Conservation (phyloP, 2,329 filamentous ascomycete genomes). For the Fusarium chaquense region DNA sequence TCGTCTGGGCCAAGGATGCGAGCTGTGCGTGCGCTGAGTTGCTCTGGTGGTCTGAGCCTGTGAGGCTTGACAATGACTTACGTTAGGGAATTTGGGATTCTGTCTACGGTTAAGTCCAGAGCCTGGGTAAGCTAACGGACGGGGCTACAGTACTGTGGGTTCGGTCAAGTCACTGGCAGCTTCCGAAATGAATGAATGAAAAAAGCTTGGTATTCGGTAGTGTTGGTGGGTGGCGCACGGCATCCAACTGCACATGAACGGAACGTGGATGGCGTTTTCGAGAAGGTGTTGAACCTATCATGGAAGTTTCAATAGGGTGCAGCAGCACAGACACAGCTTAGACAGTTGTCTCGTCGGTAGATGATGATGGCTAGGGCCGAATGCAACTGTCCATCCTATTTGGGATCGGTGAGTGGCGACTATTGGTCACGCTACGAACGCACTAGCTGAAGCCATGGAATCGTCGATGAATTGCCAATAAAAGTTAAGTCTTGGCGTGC, state of each 20-base stretch:
- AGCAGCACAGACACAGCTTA: slow-evolving; percentile 1
- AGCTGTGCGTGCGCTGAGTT: slow-evolving; percentile 9
- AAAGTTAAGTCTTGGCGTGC: slow-evolving; percentile 17
- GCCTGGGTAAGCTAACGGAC: background rate
- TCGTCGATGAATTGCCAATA: slow-evolving; percentile 26
- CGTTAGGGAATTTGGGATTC: background rate
- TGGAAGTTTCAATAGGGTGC: slow-evolving; percentile 24
- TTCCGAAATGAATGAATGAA: slow-evolving; percentile 15
- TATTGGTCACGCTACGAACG: slow-evolving; percentile 21
- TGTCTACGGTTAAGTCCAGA: background rate
- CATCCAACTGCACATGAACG: slow-evolving; percentile 6
- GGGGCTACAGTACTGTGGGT: background rate
- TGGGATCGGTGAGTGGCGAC: background rate
- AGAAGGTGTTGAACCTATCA: slow-evolving; percentile 20
- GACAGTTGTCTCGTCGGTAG: slow-evolving; percentile 10
- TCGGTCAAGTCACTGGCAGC: slow-evolving; percentile 20
- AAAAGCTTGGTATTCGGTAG: slow-evolving; percentile 37
- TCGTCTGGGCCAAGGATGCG: slow-evolving; percentile 13
- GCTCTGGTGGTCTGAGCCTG: background rate
- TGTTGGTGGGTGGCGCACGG: slow-evolving; percentile 29
- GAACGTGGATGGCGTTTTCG: slow-evolving; percentile 18
- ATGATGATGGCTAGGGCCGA: slow-evolving; percentile 4
- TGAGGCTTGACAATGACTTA: background rate
- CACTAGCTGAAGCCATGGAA: slow-evolving; percentile 16
- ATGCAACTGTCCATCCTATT: slow-evolving; percentile 13